Percentiles rank a stretch among this genome's conserved stretches.
Conservation (phyloP, 2,329 filamentous ascomycete species). For the Monilinia fructicola region DNA sequence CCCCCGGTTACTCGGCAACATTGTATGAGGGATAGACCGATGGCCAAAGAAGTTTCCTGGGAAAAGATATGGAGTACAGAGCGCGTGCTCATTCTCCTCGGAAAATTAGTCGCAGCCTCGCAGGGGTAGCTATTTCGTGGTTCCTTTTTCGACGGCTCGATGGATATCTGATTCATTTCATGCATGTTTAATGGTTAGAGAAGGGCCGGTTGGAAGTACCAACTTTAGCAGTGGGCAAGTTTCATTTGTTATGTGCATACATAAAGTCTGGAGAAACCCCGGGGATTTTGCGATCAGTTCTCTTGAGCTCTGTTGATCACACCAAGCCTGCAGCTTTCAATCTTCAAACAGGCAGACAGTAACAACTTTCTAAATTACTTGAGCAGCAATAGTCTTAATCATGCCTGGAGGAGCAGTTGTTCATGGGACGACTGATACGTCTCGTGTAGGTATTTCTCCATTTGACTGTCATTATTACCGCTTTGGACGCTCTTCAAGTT, state of each 20-base stretch:
- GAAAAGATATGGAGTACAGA: slow-evolving; percentile 12
- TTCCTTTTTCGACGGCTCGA: slow-evolving; percentile 9
- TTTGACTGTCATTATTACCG: neutral
- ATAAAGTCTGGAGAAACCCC: slow-evolving; percentile 15
- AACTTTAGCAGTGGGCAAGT: neutral
- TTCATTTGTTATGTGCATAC: neutral
- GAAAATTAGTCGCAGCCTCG: neutral
- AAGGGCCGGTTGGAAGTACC: slow-evolving; percentile 13
- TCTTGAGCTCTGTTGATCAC: slow-evolving; percentile 13
- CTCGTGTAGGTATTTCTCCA: slow-evolving; percentile 18
- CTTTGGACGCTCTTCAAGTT: neutral
- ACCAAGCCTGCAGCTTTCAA: slow-evolving; percentile 11
- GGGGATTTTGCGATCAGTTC: neutral
- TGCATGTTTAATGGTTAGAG: slow-evolving; percentile 14
- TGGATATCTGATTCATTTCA: slow-evolving; percentile 5
- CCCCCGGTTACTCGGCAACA: slow-evolving; percentile 7
- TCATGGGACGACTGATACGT: slow-evolving; percentile 25
- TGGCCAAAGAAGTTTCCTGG: slow-evolving; percentile 5
- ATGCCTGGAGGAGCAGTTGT: slow-evolving; percentile 24
- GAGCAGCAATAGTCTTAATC: slow-evolving; percentile 17
- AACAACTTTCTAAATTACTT: slow-evolving; percentile 6
- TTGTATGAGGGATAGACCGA: neutral
- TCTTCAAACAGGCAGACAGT: slow-evolving; percentile 6
- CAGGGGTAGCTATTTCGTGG: slow-evolving; percentile 13
- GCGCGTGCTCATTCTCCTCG: slow-evolving; percentile 20